Evolutionary conservation across 306 rosid genomes (phyloP), one percentile per base, ranked within the genome.

Genomic region (Fragaria nilgerrensis): DNA sequence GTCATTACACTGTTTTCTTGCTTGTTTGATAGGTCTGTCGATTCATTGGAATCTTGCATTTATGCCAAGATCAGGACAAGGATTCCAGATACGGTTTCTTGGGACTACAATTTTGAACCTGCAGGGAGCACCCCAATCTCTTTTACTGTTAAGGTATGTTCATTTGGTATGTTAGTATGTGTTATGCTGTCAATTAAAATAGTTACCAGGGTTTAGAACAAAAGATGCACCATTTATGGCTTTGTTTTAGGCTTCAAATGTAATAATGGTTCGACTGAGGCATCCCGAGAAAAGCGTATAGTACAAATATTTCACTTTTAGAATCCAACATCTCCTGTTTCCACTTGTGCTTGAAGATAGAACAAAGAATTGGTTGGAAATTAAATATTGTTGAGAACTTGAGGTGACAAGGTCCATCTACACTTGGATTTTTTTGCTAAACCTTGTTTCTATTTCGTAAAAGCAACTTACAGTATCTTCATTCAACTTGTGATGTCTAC

Each of bases 21-120:
- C 11, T 8, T 49, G 68, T 41, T 79, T 82, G 58, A 61, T 78
- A 94, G 97, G 89, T 90, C 97, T 48, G 89, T 94, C 34, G 98
- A 94, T 85, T 89, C 92, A 16, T 75, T 49, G 78, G 90, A 89
- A 78, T 87, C 87, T 19, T 86, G 98, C 86, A 88, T 92, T 82
- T 92, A 87, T 80, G 98, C 98, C 29, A 96, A 94, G 87, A 89
- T 94, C 83, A 89, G 97, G 81, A 94, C 98, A 64, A 88, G 97
- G 77, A 94, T 94, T 75, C 98, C 97, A 43, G 98, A 94, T 41
- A 90, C 97, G 14, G 79, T 85, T 63, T 88, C 96, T 8, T 94
- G 96, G 97, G 95, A 94, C 84, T 94, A 88, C 87, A 90, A 88
- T 86, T 94, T 94, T 86, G 96, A 94, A 88, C 93, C 97, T 80